Percentiles rank a stretch among this genome's conserved stretches.
These are phyloP conservation scores for Epithele typhae DNA, from an alignment of 768 basidiomycete genomes.

Conservation along the genomic window DNA sequence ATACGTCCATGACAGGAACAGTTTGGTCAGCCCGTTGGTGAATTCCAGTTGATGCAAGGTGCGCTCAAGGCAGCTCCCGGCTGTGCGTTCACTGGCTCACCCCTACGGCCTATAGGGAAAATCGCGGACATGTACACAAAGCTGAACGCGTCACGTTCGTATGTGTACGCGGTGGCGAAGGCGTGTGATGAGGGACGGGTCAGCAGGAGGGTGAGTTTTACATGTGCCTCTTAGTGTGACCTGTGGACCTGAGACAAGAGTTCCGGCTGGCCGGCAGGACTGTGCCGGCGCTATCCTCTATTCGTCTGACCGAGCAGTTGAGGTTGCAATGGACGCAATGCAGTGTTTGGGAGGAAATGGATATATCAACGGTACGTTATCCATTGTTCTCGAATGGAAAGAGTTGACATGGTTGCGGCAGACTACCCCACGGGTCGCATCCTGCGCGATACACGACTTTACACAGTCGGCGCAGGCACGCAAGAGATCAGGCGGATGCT, in stretches of 20 bases:
- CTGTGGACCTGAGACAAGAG: neutral
- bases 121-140: slow-evolving; percentile 95
- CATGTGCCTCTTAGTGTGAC: neutral
- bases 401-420: slow-evolving; percentile 24
- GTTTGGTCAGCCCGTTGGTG: slow-evolving; percentile 82
- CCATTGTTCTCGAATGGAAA: neutral
- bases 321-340: slow-evolving; percentile 88
- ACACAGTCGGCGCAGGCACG: slow-evolving; percentile 94
- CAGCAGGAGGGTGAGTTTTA: slow-evolving; percentile 63
- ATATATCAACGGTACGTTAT: slow-evolving; percentile 78
- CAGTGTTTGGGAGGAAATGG: slow-evolving; percentile 95
- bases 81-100: no score
- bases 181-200: slow-evolving; percentile 80
- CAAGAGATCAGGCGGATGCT: slow-evolving; percentile 94
- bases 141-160: slow-evolving; percentile 80
- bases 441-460: slow-evolving; percentile 81
- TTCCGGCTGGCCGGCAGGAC: slow-evolving; percentile 48
- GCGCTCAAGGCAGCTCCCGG: slow-evolving; percentile 15
- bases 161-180: slow-evolving; percentile 89
- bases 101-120: slow-evolving; percentile 45
- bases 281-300: slow-evolving; percentile 94
- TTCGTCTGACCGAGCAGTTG: slow-evolving; percentile 87
- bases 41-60: slow-evolving; percentile 97
- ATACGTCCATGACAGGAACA: slow-evolving; percentile 94
- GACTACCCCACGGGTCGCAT: slow-evolving; percentile 90